Base-by-base conservation (phyloP, 257 asterid species). In the Mentha longifolia region DNA sequence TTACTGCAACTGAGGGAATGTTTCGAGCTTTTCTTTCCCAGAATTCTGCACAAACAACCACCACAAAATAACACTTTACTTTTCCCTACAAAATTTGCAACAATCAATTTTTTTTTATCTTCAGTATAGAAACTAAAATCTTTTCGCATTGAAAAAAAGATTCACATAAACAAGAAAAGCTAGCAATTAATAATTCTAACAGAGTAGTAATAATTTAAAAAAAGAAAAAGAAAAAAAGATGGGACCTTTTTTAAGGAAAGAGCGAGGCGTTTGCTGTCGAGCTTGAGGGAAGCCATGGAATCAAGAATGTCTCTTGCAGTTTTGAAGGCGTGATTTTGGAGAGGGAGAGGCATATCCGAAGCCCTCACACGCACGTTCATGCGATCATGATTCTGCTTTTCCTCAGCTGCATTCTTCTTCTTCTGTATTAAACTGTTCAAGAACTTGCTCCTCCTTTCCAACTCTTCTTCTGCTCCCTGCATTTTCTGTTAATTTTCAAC, bases 401-500 rank as follows among this genome's bases (percentile, higher is more conserved):
- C 77, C 43, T 89, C 87, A 2, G 74, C 72, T 9, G 78, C 80
- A 14, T 81, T 83, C 86, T 84, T 66, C 5, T 72, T 84, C 81
- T 82, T 89, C 82, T 83, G 70, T 65, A 92, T 90, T 65, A 92
- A 81, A 70, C 93, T 83, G 81, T 74, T 87, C 86, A 92, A 80
- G 88, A 90, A 92, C 77, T 82, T 87, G 83, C 96, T 92, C 67
- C 98, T 90, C 74, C 96, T 85, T 81, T 92, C 97, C 76, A 92
- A 56, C 77, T 92, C 98, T 60, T 70, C 78, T 70, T 85, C 96
- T 45, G 96, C 98, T 77, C 88, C 90, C 76, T 92, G 96, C 97
- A 90, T 92, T 33, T 37, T 42, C 12, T 8, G 0, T 68, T 20
- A 12, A 6, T 25, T 22, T 46, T 71, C 62, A 57, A 45, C 11